These are phyloP conservation scores for Eucalyptus shirleyi DNA, from an alignment of 345 rosid species.

Conservation along the genomic window DNA sequence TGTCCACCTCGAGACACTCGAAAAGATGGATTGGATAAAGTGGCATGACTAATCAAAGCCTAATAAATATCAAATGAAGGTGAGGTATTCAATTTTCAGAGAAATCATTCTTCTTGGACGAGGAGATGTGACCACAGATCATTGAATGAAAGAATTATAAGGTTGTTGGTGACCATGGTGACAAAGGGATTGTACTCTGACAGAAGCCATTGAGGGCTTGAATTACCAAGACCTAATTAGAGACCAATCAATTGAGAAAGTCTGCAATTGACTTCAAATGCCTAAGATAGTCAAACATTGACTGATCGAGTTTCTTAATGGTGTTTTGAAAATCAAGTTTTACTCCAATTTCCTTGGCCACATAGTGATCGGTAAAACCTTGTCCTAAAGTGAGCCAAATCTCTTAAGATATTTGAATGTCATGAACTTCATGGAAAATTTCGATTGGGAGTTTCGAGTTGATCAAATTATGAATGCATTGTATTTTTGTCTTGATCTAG, in stretches of 20 bases:
- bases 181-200: neutral
- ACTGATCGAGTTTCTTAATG: neutral
- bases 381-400: neutral
- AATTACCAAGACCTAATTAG: neutral
- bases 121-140: neutral
- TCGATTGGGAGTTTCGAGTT: neutral
- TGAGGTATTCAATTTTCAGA: neutral
- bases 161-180: neutral
- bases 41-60: neutral
- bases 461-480: no score
- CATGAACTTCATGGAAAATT: neutral
- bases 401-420: neutral
- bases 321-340: neutral
- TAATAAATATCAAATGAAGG: neutral
- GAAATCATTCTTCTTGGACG: neutral
- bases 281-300: neutral
- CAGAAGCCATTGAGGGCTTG: neutral
- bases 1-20: neutral
- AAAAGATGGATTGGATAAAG: neutral
- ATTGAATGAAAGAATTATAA: no score
- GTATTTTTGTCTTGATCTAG: no score
- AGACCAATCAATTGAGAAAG: neutral
- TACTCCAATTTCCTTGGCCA: neutral
- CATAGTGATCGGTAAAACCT: neutral
- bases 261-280: neutral